Evolutionary conservation across 1,139 yeast genomes (phyloP).

Genomic region (Magnusiomyces paraingens): DNA sequence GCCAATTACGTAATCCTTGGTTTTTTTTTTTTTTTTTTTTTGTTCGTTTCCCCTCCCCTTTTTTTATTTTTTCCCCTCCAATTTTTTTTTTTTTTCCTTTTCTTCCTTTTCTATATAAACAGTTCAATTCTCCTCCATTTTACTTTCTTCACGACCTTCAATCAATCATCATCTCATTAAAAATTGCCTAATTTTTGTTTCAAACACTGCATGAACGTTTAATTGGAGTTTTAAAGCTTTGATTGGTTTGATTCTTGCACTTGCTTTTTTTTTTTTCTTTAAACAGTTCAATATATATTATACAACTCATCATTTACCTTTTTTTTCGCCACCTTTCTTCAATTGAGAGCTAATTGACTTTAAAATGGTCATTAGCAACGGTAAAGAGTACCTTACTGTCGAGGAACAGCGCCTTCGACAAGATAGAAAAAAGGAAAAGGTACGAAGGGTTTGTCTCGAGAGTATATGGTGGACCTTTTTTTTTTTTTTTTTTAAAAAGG

Average conservation of each 20-base stretch:
- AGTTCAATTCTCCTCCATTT: not conserved
- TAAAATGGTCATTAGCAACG: slow-evolving; percentile 28
- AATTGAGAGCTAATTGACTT: not conserved
- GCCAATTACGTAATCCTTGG: no score
- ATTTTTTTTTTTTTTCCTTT: not conserved
- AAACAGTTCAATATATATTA: no score
- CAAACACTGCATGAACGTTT: no score
- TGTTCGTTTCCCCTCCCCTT: not conserved
- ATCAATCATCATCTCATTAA: no score
- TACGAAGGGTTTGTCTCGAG: slow-evolving; percentile 3
- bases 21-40: not conserved
- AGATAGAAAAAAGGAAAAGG: slow-evolving; percentile 45
- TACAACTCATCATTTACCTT: no score
- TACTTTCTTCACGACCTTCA: no score
- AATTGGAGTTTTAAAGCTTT: no score
- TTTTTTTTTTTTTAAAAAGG: not conserved
- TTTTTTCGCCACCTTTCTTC: slow-evolving; percentile 2
- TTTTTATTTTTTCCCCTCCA: not conserved
- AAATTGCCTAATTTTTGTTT: no score
- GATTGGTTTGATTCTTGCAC: no score
- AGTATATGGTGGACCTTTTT: not conserved
- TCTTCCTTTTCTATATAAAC: not conserved
- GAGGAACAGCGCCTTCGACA: slow-evolving; percentile 67
- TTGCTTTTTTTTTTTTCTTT: no score
- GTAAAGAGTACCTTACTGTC: slow-evolving; percentile 36